Evolutionary conservation across 2,329 filamentous ascomycete species (phyloP).

Genomic region (Aspergillus persii): DNA sequence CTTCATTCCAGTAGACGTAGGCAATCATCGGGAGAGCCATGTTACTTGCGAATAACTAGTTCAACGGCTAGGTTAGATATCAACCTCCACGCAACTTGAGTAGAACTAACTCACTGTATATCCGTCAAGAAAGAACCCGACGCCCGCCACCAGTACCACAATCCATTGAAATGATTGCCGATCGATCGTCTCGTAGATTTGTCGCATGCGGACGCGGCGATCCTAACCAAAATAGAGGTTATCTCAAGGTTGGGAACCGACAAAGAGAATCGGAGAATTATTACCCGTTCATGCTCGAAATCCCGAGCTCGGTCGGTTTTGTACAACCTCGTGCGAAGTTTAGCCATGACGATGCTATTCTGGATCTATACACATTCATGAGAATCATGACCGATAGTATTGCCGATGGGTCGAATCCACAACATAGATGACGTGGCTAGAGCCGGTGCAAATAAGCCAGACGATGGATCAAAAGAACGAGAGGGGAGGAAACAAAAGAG

Average conservation of each 20-base stretch:
- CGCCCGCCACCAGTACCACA: conserved; percentile 47
- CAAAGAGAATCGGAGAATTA: neutral
- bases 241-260: neutral
- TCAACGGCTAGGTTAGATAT: neutral
- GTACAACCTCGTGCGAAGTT: conserved; percentile 37
- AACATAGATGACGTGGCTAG: neutral
- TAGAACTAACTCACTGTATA: conserved; percentile 33
- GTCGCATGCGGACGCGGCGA: conserved; percentile 43
- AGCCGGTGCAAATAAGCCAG: neutral
- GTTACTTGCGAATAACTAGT: conserved; percentile 49
- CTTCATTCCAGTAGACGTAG: conserved; percentile 48
- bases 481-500: neutral
- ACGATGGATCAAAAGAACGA: neutral
- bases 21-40: conserved; percentile 50
- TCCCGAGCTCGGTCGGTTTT: conserved; percentile 45
- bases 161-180: conserved; percentile 43
- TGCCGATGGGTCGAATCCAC: neutral
- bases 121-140: conserved; percentile 52
- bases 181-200: conserved; percentile 47
- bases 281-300: conserved; percentile 44
- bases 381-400: neutral
- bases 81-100: neutral
- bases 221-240: conserved; percentile 26
- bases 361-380: neutral
- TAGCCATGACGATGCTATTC: conserved; percentile 26